These are phyloP conservation scores for Isoetes engelmannii DNA, from an alignment of 83 land plant species.

Conservation along the genomic window DNA sequence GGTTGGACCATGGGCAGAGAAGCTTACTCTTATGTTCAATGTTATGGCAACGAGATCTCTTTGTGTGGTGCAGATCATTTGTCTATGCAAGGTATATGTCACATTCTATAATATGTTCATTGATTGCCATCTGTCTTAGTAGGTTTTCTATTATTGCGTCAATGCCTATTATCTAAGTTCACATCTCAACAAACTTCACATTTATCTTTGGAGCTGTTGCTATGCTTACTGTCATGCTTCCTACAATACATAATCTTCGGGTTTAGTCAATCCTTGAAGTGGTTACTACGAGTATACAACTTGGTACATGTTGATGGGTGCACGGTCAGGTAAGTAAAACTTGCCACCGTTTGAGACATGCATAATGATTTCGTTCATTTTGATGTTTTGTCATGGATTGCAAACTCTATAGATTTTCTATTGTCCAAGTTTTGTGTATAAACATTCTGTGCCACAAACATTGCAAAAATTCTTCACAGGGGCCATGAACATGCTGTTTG, in stretches of 20 bases:
- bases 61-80: constrained; percentile 18
- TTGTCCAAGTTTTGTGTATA: constrained; percentile 21
- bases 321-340: constrained; percentile 25
- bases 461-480: constrained; percentile 32
- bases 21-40: constrained; percentile 14
- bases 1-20: constrained; percentile 12
- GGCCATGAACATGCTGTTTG: constrained; percentile 30
- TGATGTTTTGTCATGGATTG: not conserved
- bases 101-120: too few relatives aligned
- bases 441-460: constrained; percentile 23
- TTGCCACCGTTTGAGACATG: not conserved
- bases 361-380: not conserved
- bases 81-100: constrained; percentile 23
- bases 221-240: constrained; percentile 17
- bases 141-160: constrained; percentile 11
- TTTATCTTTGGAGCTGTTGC: constrained; percentile 25
- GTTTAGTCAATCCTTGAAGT: constrained; percentile 20
- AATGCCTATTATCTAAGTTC: constrained; percentile 31
- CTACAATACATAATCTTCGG: constrained; percentile 30
- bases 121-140: not conserved
- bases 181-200: constrained; percentile 26
- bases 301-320: constrained; percentile 23
- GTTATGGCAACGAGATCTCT: constrained; percentile 15
- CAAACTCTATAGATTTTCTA: not conserved
- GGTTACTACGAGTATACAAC: constrained; percentile 29